Percentiles rank a stretch among this genome's conserved stretches.
Conservation (phyloP, 441 rosid genomes). For the Syzygium malaccense region DNA sequence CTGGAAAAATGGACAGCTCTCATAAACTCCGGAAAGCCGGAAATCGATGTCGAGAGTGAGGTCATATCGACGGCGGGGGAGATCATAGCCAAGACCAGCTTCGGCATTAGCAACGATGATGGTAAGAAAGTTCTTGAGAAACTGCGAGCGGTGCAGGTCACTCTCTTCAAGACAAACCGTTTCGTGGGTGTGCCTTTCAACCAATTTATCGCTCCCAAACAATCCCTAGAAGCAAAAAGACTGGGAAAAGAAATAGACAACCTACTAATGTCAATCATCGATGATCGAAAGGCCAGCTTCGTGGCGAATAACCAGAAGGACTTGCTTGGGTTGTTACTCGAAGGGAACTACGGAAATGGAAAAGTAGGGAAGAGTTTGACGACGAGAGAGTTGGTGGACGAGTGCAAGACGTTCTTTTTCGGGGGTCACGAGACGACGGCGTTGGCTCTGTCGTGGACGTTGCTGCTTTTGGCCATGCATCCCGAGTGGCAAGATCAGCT, state of each 20-base stretch:
- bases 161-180: conserved; percentile 70
- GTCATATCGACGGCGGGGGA: conserved; percentile 70
- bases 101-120: conserved; percentile 52
- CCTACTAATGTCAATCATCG: conserved; percentile 53
- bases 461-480: conserved; percentile 67
- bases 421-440: conserved; percentile 98
- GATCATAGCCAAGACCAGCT: conserved; percentile 84
- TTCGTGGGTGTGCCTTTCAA: conserved; percentile 90
- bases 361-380: conserved; percentile 38
- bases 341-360: conserved; percentile 26
- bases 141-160: conserved; percentile 63
- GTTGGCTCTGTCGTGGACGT: conserved; percentile 77
- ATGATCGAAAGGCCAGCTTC: conserved; percentile 28
- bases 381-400: conserved; percentile 65
- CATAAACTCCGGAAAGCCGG: conserved; percentile 36
- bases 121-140: conserved; percentile 56
- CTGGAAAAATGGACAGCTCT: conserved; percentile 38
- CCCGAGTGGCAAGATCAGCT: conserved; percentile 76
- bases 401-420: conserved; percentile 95
- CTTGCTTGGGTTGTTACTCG: conserved; percentile 58
- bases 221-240: conserved; percentile 43
- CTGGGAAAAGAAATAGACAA: conserved; percentile 71
- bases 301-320: conserved; percentile 18
- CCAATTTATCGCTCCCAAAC: conserved; percentile 40
- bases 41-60: conserved; percentile 70